phyloP scores from a whole-genome alignment of 169 alveolate genomes.

The Cardiosporidium cionae region DNA sequence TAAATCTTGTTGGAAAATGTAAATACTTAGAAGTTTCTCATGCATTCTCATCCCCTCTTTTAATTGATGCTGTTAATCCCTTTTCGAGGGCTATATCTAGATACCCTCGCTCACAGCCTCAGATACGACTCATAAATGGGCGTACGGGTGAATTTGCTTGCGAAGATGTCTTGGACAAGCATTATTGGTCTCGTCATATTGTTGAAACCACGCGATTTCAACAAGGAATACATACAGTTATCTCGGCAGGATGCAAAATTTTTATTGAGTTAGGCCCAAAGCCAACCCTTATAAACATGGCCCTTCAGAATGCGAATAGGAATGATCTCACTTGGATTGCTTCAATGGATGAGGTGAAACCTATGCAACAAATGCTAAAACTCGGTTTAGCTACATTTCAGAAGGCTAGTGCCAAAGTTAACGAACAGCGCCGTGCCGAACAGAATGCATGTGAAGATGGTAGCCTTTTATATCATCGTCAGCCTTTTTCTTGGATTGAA shows the following conservation, averaged over 20 bases:
- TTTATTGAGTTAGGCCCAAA: constrained; percentile 35
- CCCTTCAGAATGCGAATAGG: background rate
- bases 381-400: background rate
- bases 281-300: constrained; percentile 15
- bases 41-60: background rate
- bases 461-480: constrained; percentile 1
- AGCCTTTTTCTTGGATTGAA: constrained; percentile 23
- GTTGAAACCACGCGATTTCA: constrained; percentile 21
- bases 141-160: constrained; percentile 29
- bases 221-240: constrained; percentile 20
- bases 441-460: too few relatives aligned
- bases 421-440: background rate
- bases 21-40: constrained; percentile 18
- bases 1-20: constrained; percentile 24
- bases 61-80: background rate
- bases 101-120: too few relatives aligned
- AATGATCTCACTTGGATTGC: constrained; percentile 20
- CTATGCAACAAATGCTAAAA: background rate
- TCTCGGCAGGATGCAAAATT: constrained; percentile 13
- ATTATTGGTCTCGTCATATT: constrained; percentile 45
- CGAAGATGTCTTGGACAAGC: background rate
- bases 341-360: constrained; percentile 14
- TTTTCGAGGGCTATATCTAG: too few relatives aligned
- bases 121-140: constrained; percentile 1
- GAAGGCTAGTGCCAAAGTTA: background rate